phyloP scores from a whole-genome alignment of 1,284 basidiomycete species.

The Nidula niveotomentosa region DNA sequence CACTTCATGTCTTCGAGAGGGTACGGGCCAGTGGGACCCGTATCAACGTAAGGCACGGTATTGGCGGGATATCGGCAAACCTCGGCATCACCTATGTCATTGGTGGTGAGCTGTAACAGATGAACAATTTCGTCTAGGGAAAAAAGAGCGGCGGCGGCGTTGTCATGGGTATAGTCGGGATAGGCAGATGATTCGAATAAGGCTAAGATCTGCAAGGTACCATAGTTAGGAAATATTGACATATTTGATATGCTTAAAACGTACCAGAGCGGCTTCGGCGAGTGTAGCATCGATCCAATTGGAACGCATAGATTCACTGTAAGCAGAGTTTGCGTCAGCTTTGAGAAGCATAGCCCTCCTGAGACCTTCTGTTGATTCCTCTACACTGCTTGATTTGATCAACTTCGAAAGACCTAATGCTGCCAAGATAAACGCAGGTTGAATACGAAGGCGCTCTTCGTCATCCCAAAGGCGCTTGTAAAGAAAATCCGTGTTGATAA shows the following conservation, averaged over 20 bases:
- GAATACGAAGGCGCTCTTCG: conserved; percentile 50
- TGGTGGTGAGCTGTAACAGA: conserved; percentile 48
- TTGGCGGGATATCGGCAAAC: conserved; percentile 48
- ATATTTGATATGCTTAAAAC: conserved; percentile 18
- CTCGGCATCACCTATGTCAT: conserved; percentile 56
- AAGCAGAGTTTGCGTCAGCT: conserved; percentile 49
- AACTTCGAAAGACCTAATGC: conserved; percentile 69
- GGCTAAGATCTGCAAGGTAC: conserved; percentile 54
- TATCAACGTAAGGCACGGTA: conserved; percentile 39
- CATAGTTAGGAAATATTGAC: not conserved
- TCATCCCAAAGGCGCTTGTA: conserved; percentile 51
- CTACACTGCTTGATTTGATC: conserved; percentile 72
- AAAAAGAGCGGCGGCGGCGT: conserved; percentile 51
- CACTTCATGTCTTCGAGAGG: conserved; percentile 37
- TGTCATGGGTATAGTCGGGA: conserved; percentile 55
- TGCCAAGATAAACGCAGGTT: conserved; percentile 68
- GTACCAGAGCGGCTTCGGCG: conserved; percentile 74
- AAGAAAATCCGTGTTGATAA: conserved; percentile 59
- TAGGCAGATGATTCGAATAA: conserved; percentile 75
- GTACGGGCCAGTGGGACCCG: conserved; percentile 14
- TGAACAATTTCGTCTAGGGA: conserved; percentile 65
- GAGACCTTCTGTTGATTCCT: conserved; percentile 49
- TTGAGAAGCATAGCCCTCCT: conserved; percentile 52
- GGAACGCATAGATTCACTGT: conserved; percentile 50
- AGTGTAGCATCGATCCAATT: conserved; percentile 60